Evolutionary conservation across 192 early-diverging fungal species (phyloP), one percentile per base, ranked within the genome.

Genomic region (Dissophora ornata): DNA sequence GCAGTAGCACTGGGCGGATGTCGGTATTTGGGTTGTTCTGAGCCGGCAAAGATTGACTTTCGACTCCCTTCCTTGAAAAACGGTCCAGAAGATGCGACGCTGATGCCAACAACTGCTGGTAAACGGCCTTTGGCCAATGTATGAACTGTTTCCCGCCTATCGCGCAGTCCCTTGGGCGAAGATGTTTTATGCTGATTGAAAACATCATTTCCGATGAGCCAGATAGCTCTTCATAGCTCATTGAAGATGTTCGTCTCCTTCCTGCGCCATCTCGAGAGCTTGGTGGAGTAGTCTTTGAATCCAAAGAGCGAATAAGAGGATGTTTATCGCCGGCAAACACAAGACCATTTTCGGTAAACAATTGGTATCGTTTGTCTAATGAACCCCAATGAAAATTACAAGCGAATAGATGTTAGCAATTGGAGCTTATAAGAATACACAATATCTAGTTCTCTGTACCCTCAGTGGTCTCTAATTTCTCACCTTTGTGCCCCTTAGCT

Each of bases 161-260:
- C 4, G 4, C 44, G 18, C 15, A 16, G 18, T n/a, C 26, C 30
- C 53, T 34, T 44, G 50, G 68, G 38, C 50, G 69, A 41, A 34
- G 22, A 61, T 75, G 58, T 19, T 77, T 49, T 64, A 77, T 67
- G 24, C 29, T 61, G 53, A 77, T 77, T 10, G 73, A 67, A 57
- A 77, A 77, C 1, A 55, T 47, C 59, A 77, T 77, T 33, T 47
- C 51, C 11, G 58, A 55, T 29, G 21, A 56, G 4, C 22, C 57
- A 1, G 59, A 42, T 10, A 13, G 50, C 38, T 60, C 60, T 3
- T 67, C 65, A 13, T 53, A n/a, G 1, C 13, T 47, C 8, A 56
- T 42, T 0, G 52, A 29, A 26, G 56, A 54, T 32, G 51, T 28
- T 8, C 18, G 46, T 29, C 62, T 36, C 21, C 47, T 32, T 24